Conservation (phyloP, 2,329 filamentous ascomycete species). For the Aspergillus terreus region DNA sequence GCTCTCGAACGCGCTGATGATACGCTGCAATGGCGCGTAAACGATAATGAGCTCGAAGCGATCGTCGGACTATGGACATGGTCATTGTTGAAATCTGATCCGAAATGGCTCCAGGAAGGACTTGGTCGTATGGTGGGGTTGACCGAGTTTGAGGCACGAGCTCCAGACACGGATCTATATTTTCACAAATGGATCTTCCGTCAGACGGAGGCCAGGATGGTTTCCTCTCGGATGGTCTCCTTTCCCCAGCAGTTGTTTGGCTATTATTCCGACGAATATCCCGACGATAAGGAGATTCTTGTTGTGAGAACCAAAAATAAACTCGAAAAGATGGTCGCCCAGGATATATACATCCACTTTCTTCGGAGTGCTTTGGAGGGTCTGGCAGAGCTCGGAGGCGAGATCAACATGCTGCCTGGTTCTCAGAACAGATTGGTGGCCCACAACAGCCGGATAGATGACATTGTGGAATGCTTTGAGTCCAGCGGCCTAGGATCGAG, state of each 20-base stretch:
- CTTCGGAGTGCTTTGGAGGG: constrained; percentile 15
- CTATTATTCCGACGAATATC: constrained; percentile 5
- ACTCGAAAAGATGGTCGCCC: constrained; percentile 27
- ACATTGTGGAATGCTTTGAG: constrained; percentile 23
- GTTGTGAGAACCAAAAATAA: constrained; percentile 20
- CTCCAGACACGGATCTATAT: constrained; percentile 20
- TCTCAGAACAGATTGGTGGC: constrained; percentile 14
- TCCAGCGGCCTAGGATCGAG: constrained; percentile 19
- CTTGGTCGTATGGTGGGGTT: constrained; percentile 23
- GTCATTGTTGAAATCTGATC: constrained; percentile 23
- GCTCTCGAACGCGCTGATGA: constrained; percentile 17
- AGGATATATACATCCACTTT: constrained; percentile 32
- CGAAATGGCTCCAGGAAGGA: constrained; percentile 10
- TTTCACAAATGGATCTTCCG: constrained; percentile 33
- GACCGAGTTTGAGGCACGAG: constrained; percentile 14
- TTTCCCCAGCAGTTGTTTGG: constrained; percentile 20
- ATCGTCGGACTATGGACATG: constrained; percentile 31
- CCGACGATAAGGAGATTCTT: constrained; percentile 16
- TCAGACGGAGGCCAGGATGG: constrained; percentile 19
- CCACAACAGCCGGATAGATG: constrained; percentile 20
- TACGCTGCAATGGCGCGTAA: constrained; percentile 21
- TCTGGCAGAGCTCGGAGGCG: constrained; percentile 13
- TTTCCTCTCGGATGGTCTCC: constrained; percentile 15
- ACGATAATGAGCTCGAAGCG: constrained; percentile 27
- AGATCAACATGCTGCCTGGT: constrained; percentile 13